Evolutionary conservation across 2,329 filamentous ascomycete species (phyloP), one percentile per base, ranked within the genome.

Genomic region (Aspergillus ustus): DNA sequence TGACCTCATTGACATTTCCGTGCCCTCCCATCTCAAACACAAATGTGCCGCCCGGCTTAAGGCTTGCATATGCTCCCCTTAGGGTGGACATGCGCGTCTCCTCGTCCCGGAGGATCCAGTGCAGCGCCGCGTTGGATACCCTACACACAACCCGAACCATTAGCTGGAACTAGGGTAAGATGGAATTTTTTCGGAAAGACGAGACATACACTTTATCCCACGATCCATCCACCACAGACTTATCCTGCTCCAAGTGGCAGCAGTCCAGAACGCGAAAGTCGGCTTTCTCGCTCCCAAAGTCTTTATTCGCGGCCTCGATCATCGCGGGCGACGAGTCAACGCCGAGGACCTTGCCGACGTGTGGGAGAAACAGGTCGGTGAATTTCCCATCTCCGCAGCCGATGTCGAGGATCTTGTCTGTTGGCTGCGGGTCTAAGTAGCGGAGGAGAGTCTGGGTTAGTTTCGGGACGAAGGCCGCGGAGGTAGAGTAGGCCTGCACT

Each of bases 21-120:
- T 87, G 82, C 0, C 89, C 89, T 56, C 90, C 89, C 86, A 89
- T 89, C 74, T 92, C 89, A 68, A 91, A 90, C 9, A 84, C 83
- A 61, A 91, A 87, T 0, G 68, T 69, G 1, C 87, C 89, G 11
- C 82, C 82, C 0, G 84, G 83, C 37, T 78, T 80, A 2, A 91
- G 80, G 1, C 83, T 78, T 8, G 75, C 75, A 63, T 82, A 76
- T 3, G 87, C 80, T 44, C 80, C 83, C 7, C 69, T 66, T 69
- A 91, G 87, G 73, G 89, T 85, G 29, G 72, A 69, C 3, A 73
- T 66, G 9, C 85, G 81, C 1, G 81, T 82, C 0, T 70, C 66
- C 0, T 75, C 63, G 29, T 77, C 73, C 0, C 83, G 78, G 7
- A 92, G 80, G 69, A 90, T 87, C 87, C 87, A 90, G 75, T 89